Conservation (phyloP, 257 asterid species). For the Cordia subcordata region DNA sequence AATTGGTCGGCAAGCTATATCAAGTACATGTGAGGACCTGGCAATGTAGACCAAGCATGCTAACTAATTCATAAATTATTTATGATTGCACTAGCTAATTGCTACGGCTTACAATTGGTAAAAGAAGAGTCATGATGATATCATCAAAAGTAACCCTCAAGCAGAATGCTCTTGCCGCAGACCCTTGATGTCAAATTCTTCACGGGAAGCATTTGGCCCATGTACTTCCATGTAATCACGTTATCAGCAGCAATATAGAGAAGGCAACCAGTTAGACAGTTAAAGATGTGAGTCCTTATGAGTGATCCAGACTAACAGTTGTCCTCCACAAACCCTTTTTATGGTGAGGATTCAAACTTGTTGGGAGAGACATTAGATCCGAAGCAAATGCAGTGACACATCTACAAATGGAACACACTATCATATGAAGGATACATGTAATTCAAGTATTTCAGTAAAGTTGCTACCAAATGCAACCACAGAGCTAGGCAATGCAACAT, state of each 20-base stretch:
- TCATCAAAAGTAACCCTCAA: slow-evolving; percentile 70
- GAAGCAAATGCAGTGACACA: slow-evolving; percentile 92
- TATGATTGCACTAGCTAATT: too few relatives aligned
- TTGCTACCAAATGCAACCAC: neutral
- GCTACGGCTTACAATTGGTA: too few relatives aligned
- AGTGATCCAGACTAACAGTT: slow-evolving; percentile 78
- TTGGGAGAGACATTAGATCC: slow-evolving; percentile 66
- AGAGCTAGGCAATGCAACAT: too few relatives aligned
- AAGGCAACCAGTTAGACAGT: neutral
- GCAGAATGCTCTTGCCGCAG: slow-evolving; percentile 46
- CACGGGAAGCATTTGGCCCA: slow-evolving; percentile 27
- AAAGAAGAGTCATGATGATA: too few relatives aligned
- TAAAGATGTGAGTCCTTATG: slow-evolving; percentile 42
- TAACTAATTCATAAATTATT: too few relatives aligned
- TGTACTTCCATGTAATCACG: slow-evolving; percentile 6
- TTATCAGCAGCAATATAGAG: neutral
- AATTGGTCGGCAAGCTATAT: too few relatives aligned
- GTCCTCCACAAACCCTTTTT: slow-evolving; percentile 56
- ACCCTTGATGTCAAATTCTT: slow-evolving; percentile 47
- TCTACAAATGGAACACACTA: slow-evolving; percentile 37
- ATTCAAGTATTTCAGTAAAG: neutral
- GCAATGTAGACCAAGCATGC: too few relatives aligned
- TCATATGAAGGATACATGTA: slow-evolving; percentile 9
- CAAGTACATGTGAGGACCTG: neutral
- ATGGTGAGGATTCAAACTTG: slow-evolving; percentile 86